Percentiles rank a stretch among this genome's conserved stretches.
phyloP scores from a whole-genome alignment of 1,284 basidiomycete species.

The Microbotryum intermedium region DNA sequence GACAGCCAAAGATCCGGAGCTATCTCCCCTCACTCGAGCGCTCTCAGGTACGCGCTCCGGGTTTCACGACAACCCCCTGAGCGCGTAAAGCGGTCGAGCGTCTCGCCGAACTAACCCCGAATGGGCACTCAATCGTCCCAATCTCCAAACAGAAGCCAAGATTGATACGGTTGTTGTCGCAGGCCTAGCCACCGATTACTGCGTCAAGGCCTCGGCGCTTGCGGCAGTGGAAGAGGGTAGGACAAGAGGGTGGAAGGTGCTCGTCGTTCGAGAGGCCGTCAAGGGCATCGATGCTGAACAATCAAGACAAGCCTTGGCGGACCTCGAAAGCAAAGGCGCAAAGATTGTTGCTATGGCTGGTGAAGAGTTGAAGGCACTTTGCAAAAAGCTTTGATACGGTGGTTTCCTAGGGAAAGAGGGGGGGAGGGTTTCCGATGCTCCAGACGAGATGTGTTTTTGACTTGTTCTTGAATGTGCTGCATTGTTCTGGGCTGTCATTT shows the following conservation, averaged over 20 bases:
- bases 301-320: not conserved
- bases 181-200: conserved; percentile 58
- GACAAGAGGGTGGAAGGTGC: not conserved
- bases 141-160: not conserved
- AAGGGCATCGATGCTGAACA: conserved; percentile 1
- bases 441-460: no score
- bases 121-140: no score
- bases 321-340: conserved; percentile 1
- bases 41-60: not conserved
- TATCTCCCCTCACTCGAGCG: not conserved
- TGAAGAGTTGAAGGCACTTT: not conserved
- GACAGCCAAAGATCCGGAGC: not conserved
- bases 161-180: conserved; percentile 48
- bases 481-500: no score
- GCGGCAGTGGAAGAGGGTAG: conserved; percentile 36
- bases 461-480: no score
- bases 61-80: not conserved
- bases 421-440: no score
- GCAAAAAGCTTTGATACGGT: no score
- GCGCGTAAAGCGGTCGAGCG: not conserved
- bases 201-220: conserved; percentile 46
- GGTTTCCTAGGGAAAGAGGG: no score
- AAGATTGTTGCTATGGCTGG: conserved; percentile 2
- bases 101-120: not conserved
- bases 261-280: conserved; percentile 11